phyloP scores from a whole-genome alignment of 2,329 filamentous ascomycete genomes.

The Cytospora piceicola region DNA sequence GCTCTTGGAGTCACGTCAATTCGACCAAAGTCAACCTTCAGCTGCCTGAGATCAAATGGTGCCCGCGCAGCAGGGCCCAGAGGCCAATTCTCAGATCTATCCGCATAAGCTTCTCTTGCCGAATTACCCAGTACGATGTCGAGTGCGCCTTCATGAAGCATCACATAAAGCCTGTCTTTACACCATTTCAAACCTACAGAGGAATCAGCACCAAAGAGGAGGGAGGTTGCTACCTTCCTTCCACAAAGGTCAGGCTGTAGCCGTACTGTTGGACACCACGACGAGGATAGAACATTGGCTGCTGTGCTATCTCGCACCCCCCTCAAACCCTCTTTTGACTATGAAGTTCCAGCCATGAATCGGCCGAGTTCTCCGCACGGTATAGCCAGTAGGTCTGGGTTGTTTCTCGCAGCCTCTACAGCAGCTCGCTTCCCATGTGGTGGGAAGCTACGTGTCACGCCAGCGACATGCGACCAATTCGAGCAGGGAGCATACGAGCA shows the following conservation, averaged over 20 bases:
- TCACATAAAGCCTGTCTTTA: background rate
- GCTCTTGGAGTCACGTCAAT: background rate
- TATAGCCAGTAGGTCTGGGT: conserved; percentile 11
- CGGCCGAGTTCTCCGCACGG: conserved; percentile 17
- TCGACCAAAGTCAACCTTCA: background rate
- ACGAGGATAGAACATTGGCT: conserved; percentile 1
- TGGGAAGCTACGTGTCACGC: conserved; percentile 1
- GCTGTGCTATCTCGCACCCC: conserved; percentile 6
- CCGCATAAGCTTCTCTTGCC: background rate
- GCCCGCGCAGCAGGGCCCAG: background rate
- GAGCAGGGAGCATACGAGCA: conserved; percentile 2
- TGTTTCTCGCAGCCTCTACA: background rate
- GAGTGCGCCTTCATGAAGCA: background rate
- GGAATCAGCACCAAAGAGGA: background rate
- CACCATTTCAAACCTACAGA: background rate
- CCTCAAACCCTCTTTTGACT: background rate
- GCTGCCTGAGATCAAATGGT: background rate
- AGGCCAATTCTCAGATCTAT: background rate
- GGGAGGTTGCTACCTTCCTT: conserved; percentile 3
- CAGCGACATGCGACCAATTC: conserved; percentile 5
- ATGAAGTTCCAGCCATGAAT: background rate
- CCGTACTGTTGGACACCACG: background rate
- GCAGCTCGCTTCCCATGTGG: background rate
- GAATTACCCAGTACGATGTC: background rate
- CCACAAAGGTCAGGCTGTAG: conserved; percentile 8